Conservation (phyloP, 805 yeast genomes). For the Metschnikowia noctiluminum region DNA sequence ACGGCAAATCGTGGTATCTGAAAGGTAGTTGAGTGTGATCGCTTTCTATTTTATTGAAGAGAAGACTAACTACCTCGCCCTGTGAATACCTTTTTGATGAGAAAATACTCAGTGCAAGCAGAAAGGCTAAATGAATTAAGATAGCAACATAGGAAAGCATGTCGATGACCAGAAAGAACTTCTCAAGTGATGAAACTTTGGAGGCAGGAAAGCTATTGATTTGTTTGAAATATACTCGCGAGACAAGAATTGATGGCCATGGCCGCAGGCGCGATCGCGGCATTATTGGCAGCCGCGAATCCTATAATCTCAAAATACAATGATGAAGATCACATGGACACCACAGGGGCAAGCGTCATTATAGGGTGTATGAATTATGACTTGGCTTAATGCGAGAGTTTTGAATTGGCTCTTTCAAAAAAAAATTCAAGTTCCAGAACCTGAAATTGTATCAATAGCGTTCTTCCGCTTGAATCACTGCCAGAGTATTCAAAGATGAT, state of each 20-base stretch:
- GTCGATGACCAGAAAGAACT: not conserved
- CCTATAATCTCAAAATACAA: too few species aligned
- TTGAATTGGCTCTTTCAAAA: too few species aligned
- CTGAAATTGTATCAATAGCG: not conserved
- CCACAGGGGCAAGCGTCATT: too few species aligned
- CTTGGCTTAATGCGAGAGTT: too few species aligned
- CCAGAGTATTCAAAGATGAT: not conserved
- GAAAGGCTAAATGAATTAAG: constrained; percentile 4
- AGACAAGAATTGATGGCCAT: too few species aligned
- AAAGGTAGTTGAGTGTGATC: constrained; percentile 74
- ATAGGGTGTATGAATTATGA: too few species aligned
- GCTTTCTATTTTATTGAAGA: constrained; percentile 76
- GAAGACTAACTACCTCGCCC: constrained; percentile 64
- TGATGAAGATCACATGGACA: too few species aligned
- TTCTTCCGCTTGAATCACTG: not conserved
- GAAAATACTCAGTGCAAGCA: constrained; percentile 20
- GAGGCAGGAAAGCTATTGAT: not conserved
- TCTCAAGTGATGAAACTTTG: not conserved
- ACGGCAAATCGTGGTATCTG: constrained; percentile 73
- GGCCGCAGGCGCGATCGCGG: too few species aligned
- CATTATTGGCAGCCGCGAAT: too few species aligned
- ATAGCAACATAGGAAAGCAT: constrained; percentile 11
- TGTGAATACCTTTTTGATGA: constrained; percentile 35
- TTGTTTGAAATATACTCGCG: not conserved
- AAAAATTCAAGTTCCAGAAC: too few species aligned